phyloP scores from a whole-genome alignment of 129 eudicot species.

The Deinandra increscens region DNA sequence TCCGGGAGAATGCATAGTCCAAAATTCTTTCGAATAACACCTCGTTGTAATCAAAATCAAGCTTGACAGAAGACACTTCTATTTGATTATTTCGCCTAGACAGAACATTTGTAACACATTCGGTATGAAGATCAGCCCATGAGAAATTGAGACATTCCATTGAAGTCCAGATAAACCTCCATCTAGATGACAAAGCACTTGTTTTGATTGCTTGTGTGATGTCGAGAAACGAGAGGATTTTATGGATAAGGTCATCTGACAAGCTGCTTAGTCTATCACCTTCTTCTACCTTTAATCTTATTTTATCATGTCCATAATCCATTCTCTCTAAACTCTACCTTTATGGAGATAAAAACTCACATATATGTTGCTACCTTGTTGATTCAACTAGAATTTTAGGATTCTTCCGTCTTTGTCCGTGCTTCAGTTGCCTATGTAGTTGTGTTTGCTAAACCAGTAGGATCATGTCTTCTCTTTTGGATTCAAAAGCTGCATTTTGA shows the following conservation, averaged over 20 bases:
- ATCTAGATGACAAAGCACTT: conserved; percentile 20
- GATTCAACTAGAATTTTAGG: too few species aligned
- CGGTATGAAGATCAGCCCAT: background rate
- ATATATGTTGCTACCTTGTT: background rate
- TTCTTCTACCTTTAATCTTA: background rate
- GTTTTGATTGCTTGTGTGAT: conserved; percentile 9
- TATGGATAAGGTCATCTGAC: conserved; percentile 24
- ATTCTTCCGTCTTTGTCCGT: too few species aligned
- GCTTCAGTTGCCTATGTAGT: too few species aligned
- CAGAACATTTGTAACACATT: background rate
- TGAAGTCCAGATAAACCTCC: conserved; percentile 26
- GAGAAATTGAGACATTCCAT: conserved; percentile 25
- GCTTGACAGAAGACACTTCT: conserved; percentile 15
- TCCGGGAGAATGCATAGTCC: too few species aligned
- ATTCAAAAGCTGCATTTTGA: background rate
- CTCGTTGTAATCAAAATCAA: too few species aligned
- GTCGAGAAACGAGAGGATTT: conserved; percentile 25
- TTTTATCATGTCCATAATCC: background rate
- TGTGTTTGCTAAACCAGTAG: background rate
- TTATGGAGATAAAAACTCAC: background rate
- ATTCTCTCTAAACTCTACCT: background rate
- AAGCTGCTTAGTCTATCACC: conserved; percentile 20
- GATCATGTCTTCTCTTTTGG: background rate
- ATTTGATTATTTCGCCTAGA: conserved; percentile 7
- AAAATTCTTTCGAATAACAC: too few species aligned